Conservation (phyloP, 2,329 filamentous ascomycete species). For the Nigrospora sphaerica region DNA sequence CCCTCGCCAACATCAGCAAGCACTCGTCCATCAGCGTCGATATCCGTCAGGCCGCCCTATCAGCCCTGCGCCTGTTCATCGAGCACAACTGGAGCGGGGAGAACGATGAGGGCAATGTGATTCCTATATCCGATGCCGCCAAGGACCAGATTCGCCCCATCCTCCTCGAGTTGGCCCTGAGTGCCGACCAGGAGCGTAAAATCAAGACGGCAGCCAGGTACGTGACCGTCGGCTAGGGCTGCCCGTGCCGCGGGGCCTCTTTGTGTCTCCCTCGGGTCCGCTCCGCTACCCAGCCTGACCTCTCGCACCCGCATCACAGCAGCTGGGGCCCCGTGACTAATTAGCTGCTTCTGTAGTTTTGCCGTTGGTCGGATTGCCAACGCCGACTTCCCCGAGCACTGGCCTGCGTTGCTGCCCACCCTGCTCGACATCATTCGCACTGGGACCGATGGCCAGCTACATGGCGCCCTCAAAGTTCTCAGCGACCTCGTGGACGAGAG, state of each 20-base stretch:
- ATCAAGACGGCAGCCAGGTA: constrained; percentile 85
- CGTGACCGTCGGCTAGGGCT: constrained; percentile 18
- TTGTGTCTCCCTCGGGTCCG: no score
- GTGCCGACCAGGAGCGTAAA: constrained; percentile 69
- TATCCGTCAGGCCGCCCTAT: constrained; percentile 77
- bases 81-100: constrained; percentile 75
- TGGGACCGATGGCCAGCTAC: constrained; percentile 72
- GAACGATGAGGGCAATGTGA: constrained; percentile 57
- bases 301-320: not conserved
- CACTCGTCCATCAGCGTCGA: constrained; percentile 66
- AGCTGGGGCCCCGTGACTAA: not conserved
- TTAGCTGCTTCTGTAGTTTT: constrained; percentile 33
- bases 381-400: constrained; percentile 88
- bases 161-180: constrained; percentile 72
- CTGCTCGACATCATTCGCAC: constrained; percentile 71
- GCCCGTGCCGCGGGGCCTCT: no score
- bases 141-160: constrained; percentile 67
- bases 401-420: constrained; percentile 80
- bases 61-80: constrained; percentile 76
- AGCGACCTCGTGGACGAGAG: constrained; percentile 88
- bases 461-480: constrained; percentile 84
- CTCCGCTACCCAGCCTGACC: not conserved
- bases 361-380: constrained; percentile 90
- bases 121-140: constrained; percentile 64
- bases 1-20: constrained; percentile 72